A percentile compares a stretch with the other conserved stretches of the same genome.
These are phyloP conservation scores for Actinidia arguta DNA, from an alignment of 179 eudicot genomes.

Conservation along the genomic window DNA sequence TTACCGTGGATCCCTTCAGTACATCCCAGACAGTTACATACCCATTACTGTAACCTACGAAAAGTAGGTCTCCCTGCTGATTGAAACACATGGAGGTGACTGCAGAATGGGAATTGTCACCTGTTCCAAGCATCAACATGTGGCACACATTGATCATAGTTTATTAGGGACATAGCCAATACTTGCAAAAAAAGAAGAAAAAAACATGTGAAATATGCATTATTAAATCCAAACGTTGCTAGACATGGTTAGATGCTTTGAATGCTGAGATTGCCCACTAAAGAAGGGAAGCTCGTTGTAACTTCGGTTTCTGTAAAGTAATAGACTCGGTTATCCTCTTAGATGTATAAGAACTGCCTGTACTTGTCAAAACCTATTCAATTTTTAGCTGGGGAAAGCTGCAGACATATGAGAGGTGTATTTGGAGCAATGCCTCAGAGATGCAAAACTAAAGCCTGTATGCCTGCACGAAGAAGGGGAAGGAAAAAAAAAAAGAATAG, in stretches of 20 bases:
- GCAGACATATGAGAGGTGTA: neutral
- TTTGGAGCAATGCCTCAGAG: neutral
- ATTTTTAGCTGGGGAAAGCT: neutral
- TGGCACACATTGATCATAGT: slow-evolving; percentile 35
- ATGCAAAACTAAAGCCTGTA: neutral
- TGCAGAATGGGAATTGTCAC: slow-evolving; percentile 73
- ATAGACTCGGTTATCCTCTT: neutral
- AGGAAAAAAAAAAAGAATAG: neutral
- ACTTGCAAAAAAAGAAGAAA: no score
- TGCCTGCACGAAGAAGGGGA: neutral
- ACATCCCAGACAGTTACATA: slow-evolving; percentile 82
- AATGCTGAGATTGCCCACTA: neutral
- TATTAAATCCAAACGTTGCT: neutral
- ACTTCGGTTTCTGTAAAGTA: neutral
- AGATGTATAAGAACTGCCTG: neutral
- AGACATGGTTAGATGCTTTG: neutral
- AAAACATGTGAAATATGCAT: no score
- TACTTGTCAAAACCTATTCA: neutral
- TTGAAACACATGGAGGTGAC: slow-evolving; percentile 93
- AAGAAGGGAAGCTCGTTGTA: neutral
- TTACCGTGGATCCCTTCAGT: slow-evolving; percentile 67
- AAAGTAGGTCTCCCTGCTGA: slow-evolving; percentile 87
- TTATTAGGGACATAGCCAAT: slow-evolving; percentile 18
- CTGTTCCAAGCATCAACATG: slow-evolving; percentile 86
- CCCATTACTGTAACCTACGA: slow-evolving; percentile 93